Percentiles rank a stretch among this genome's conserved stretches.
Conservation (phyloP, 2,329 filamentous ascomycete genomes). For the Didymella exigua region DNA sequence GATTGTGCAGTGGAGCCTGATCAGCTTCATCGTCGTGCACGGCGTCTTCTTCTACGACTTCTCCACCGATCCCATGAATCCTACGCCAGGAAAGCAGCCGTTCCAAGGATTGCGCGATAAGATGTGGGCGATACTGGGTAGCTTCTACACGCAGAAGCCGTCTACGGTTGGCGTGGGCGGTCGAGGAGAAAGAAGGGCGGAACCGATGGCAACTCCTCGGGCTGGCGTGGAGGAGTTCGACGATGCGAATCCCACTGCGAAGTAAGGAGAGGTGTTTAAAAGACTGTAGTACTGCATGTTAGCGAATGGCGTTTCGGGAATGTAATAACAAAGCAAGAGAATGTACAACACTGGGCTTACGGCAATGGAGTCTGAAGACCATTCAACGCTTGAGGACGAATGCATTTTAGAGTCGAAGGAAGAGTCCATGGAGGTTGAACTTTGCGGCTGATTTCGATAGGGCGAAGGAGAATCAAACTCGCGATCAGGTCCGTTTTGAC, state of each 20-base stretch:
- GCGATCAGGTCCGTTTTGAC: neutral
- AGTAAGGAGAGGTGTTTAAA: neutral
- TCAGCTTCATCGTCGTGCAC: slow-evolving; percentile 60
- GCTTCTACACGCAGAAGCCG: slow-evolving; percentile 39
- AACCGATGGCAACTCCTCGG: slow-evolving; percentile 6
- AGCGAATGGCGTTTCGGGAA: slow-evolving; percentile 6
- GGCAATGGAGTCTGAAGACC: neutral
- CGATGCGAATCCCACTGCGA: slow-evolving; percentile 1
- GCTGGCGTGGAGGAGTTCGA: slow-evolving; percentile 2
- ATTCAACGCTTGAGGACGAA: neutral
- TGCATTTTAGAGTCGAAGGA: neutral
- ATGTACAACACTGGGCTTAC: slow-evolving; percentile 5
- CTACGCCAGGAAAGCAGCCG: slow-evolving; percentile 38
- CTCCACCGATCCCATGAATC: slow-evolving; percentile 39
- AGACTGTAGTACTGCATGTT: slow-evolving; percentile 4
- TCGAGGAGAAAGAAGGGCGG: slow-evolving; percentile 21
- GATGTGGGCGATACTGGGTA: slow-evolving; percentile 36
- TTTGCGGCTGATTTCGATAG: neutral
- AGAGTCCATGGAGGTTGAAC: neutral
- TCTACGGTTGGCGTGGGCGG: slow-evolving; percentile 11
- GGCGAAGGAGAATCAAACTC: neutral
- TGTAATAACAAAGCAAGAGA: slow-evolving; percentile 5
- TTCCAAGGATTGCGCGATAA: slow-evolving; percentile 36
- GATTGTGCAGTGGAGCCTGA: slow-evolving; percentile 61
- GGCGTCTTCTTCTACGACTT: slow-evolving; percentile 68